Evolutionary conservation across 805 yeast genomes (phyloP).

Genomic region (Kodamaea laetipori): DNA sequence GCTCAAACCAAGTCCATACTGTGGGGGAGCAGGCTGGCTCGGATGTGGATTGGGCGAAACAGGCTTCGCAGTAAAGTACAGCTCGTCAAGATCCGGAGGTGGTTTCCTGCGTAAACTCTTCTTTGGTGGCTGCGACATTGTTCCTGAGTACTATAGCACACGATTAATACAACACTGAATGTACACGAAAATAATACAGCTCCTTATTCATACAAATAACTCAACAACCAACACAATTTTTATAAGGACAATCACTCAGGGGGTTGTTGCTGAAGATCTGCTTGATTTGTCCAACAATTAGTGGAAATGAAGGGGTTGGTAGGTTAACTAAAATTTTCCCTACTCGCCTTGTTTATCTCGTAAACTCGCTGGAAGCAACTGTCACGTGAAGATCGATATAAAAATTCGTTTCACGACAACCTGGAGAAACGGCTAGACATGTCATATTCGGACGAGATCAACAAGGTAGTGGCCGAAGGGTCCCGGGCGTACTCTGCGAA

Average conservation of each 20-base stretch:
- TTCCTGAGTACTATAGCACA: too few species aligned
- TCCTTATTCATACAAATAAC: too few species aligned
- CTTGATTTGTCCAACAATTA: not conserved
- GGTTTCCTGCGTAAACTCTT: conserved; percentile 30
- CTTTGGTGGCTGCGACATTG: conserved; percentile 13
- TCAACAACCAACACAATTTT: not conserved
- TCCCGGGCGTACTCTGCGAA: conserved; percentile 64
- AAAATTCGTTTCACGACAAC: not conserved
- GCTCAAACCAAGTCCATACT: not conserved
- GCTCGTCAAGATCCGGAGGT: conserved; percentile 21
- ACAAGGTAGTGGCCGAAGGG: conserved; percentile 58
- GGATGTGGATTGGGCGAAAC: not conserved
- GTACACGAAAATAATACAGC: too few species aligned
- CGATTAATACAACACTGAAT: too few species aligned
- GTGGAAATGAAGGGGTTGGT: not conserved
- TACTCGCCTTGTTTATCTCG: not conserved
- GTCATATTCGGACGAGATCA: conserved; percentile 43
- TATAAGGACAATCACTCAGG: not conserved
- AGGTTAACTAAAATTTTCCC: not conserved
- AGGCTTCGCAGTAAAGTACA: not conserved
- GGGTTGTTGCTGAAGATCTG: not conserved
- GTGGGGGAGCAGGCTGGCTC: too few species aligned
- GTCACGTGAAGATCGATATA: not conserved
- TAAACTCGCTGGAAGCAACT: not conserved
- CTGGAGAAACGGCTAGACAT: not conserved